Evolutionary conservation across 257 asterid species (phyloP), one percentile per base, ranked within the genome.

Genomic region (Parsonsia alboflavescens): DNA sequence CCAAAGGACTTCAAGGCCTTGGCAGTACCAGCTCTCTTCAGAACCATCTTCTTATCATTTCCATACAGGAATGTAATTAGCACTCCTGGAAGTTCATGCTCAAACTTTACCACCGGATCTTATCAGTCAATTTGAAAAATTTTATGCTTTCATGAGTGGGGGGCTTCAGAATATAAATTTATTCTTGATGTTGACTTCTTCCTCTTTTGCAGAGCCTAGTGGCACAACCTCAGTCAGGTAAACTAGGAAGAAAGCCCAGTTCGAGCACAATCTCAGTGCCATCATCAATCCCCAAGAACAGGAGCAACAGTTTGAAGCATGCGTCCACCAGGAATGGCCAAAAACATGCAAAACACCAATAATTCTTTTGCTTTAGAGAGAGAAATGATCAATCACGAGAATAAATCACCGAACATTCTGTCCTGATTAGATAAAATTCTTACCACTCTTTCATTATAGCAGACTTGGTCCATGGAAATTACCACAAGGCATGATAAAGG

Each of bases 341-440:
- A n/a, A 8, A 73, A 74, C 68, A 56, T 84, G 22, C 64, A 42
- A 6, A 73, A 76, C 72, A 63, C 84, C 61, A 67, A 75, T 69
- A 68, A 80, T 68, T 71, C 33, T 30, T 76, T 46, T 17, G 49
- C 78, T 71, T 74, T 86, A 22, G 79, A 52, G 8, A 82, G 75
- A 54, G 84, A 84, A 75, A 79, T 73, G 52, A 77, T 76, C 78
- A 59, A 79, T 39, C 88, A 71, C 30, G 92, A 90, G 80, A 88
- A 88, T 67, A 79, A 80, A 52, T 85, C 90, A 36, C 96, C 91
- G 65, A 88, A 90, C 72, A 84, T 84, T 79, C 89, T 68, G 82
- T 85, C 81, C 59, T 84, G 80, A 78, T 69, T 68, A 64, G 46
- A 52, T 26, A 17, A 0, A 56, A 24, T 16, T 45, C 44, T 0